A percentile compares a stretch with the other conserved stretches of the same genome.
Conservation (phyloP, 768 basidiomycete genomes). For the Agrocybe praecox region DNA sequence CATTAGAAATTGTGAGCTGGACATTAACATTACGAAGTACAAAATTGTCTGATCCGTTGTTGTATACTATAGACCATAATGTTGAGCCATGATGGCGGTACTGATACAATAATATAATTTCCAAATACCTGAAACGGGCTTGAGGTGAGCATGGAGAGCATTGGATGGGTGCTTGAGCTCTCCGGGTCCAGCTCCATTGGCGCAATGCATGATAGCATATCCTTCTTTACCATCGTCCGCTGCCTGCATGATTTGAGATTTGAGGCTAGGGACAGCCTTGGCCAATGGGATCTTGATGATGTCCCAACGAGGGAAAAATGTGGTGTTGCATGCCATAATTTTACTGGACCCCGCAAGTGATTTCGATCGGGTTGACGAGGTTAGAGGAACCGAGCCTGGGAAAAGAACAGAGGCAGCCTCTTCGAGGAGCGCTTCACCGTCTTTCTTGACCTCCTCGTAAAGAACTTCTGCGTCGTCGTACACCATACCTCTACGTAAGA, state of each 20-base stretch:
- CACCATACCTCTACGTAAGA: constrained; percentile 77
- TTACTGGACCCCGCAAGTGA: constrained; percentile 35
- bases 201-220: constrained; percentile 69
- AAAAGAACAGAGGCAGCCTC: constrained; percentile 72
- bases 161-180: constrained; percentile 35
- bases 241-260: constrained; percentile 62
- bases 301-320: constrained; percentile 78
- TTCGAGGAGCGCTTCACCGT: constrained; percentile 70
- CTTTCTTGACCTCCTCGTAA: constrained; percentile 75
- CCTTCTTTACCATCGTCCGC: constrained; percentile 67
- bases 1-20: constrained; percentile 76
- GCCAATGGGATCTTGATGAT: constrained; percentile 68
- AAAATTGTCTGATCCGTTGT: constrained; percentile 68
- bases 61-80: constrained; percentile 46
- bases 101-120: not conserved
- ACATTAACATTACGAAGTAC: constrained; percentile 72
- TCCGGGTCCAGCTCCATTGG: constrained; percentile 37
- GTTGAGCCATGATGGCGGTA: too few species aligned
- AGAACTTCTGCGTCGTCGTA: constrained; percentile 93
- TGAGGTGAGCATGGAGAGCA: constrained; percentile 48
- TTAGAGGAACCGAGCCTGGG: constrained; percentile 49
- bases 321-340: constrained; percentile 82
- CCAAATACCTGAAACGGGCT: constrained; percentile 64
- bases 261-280: constrained; percentile 43
- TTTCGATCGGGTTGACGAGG: constrained; percentile 33